phyloP scores from a whole-genome alignment of 78 protist species.

The Cavenderia fasciculata region DNA sequence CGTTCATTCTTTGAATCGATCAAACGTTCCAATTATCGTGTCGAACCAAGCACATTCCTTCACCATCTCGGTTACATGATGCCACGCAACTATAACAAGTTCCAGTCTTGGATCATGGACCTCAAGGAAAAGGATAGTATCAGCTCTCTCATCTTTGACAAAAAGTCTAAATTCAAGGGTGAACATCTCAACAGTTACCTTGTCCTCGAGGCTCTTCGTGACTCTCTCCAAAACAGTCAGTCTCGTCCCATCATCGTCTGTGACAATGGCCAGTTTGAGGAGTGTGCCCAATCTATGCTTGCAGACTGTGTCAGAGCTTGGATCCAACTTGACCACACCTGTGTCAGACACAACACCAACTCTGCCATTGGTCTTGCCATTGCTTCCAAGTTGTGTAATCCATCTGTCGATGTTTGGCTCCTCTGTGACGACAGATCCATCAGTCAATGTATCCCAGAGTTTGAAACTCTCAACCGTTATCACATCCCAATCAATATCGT shows the following conservation, averaged over 20 bases:
- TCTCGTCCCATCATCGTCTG: conserved; percentile 11
- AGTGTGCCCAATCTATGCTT: not conserved
- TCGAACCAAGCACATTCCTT: conserved; percentile 18
- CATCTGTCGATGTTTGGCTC: conserved; percentile 7
- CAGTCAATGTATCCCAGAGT: conserved; percentile 5
- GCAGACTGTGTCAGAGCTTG: not conserved
- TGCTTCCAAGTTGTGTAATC: conserved; percentile 6
- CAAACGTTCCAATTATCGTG: not conserved
- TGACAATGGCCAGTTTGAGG: conserved; percentile 5
- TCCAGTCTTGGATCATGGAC: not conserved
- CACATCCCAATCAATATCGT: conserved; percentile 35
- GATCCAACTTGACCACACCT: conserved; percentile 5
- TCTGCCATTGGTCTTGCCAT: conserved; percentile 13
- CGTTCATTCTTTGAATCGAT: not conserved
- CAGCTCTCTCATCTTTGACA: not conserved
- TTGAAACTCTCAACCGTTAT: conserved; percentile 11
- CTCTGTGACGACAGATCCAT: not conserved
- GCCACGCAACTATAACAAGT: not conserved
- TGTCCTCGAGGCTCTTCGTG: not conserved
- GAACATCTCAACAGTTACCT: conserved; percentile 1
- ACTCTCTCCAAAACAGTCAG: not conserved
- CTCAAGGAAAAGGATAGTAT: conserved; percentile 26
- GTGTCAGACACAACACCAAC: not conserved
- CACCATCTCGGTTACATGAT: conserved; percentile 18
- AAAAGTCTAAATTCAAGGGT: conserved; percentile 7